These are phyloP conservation scores for Microdochium bolleyi DNA, from an alignment of 2,329 filamentous ascomycete species.

Conservation along the genomic window DNA sequence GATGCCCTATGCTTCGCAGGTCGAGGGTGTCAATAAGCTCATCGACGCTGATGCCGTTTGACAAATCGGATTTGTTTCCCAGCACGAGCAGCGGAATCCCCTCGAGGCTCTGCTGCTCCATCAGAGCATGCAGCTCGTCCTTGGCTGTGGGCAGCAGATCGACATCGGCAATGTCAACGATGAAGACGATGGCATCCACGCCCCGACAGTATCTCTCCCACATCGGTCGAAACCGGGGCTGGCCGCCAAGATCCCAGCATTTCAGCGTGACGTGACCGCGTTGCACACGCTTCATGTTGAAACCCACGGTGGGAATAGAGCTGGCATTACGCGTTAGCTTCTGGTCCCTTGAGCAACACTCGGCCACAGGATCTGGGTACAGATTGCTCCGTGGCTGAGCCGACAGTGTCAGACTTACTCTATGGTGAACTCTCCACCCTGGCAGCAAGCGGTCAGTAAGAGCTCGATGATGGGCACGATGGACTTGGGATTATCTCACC, in stretches of 20 bases:
- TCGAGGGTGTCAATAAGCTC: constrained; percentile 91
- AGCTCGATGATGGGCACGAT: constrained; percentile 8
- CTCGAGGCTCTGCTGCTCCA: constrained; percentile 75
- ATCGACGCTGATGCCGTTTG: constrained; percentile 85
- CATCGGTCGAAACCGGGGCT: constrained; percentile 96
- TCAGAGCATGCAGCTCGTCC: constrained; percentile 84
- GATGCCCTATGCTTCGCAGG: constrained; percentile 78
- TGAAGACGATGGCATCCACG: constrained; percentile 96
- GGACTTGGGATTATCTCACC: constrained; percentile 50
- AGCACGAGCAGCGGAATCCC: constrained; percentile 90
- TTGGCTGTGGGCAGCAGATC: constrained; percentile 74
- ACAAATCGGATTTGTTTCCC: constrained; percentile 94
- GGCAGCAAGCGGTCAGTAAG: constrained; percentile 11
- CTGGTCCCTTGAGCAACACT: background rate
- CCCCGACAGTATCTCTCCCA: constrained; percentile 98
- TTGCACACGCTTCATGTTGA: constrained; percentile 98
- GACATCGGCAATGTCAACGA: constrained; percentile 90
- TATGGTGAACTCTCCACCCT: constrained; percentile 98
- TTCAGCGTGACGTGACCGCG: constrained; percentile 97
- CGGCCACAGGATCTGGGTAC: background rate
- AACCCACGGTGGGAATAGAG: constrained; percentile 96
- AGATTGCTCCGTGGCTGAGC: constrained; percentile 2
- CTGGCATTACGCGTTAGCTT: constrained; percentile 39
- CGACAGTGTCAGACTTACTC: constrained; percentile 61
- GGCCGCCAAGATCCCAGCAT: constrained; percentile 97